Percentiles rank a stretch among this genome's conserved stretches.
Evolutionary conservation across 192 early-diverging fungal genomes (phyloP).

Genomic region (Coemansia sp.): DNA sequence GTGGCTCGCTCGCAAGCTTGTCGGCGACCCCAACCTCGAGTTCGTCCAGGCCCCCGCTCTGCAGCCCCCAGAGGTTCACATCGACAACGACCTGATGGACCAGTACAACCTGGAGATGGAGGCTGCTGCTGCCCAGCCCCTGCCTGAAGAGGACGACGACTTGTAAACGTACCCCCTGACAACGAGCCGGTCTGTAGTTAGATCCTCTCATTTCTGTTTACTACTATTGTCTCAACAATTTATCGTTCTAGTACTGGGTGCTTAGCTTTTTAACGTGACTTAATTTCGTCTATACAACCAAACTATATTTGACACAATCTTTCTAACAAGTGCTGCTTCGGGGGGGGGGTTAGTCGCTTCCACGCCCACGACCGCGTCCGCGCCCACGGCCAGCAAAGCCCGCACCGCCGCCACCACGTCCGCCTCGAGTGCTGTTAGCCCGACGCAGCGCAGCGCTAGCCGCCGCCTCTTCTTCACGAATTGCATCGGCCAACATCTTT

Average conservation of each 20-base stretch:
- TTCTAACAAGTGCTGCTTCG: neutral
- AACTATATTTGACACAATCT: neutral
- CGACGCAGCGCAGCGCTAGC: conserved; percentile 15
- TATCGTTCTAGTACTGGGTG: conserved; percentile 3
- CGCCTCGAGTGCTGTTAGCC: conserved; percentile 17
- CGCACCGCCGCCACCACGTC: conserved; percentile 12
- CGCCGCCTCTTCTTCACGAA: conserved; percentile 37
- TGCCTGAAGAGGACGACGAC: conserved; percentile 82
- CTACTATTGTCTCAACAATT: conserved; percentile 4
- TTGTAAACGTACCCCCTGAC: conserved; percentile 33
- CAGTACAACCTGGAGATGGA: conserved; percentile 82
- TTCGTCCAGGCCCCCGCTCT: conserved; percentile 98
- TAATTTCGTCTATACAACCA: neutral
- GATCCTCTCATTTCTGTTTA: neutral
- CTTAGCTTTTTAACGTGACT: neutral
- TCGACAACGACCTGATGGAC: conserved; percentile 76
- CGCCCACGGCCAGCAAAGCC: conserved; percentile 25
- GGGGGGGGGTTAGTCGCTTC: neutral
- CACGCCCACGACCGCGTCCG: conserved; percentile 22
- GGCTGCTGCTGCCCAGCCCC: conserved; percentile 78
- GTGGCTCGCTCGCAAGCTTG: conserved; percentile 98
- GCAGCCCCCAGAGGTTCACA: conserved; percentile 88
- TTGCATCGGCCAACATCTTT: conserved; percentile 44
- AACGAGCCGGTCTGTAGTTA: neutral
- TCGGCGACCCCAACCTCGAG: conserved; percentile 92